phyloP scores from a whole-genome alignment of 2,329 filamentous ascomycete genomes.

The Fusarium sp. region DNA sequence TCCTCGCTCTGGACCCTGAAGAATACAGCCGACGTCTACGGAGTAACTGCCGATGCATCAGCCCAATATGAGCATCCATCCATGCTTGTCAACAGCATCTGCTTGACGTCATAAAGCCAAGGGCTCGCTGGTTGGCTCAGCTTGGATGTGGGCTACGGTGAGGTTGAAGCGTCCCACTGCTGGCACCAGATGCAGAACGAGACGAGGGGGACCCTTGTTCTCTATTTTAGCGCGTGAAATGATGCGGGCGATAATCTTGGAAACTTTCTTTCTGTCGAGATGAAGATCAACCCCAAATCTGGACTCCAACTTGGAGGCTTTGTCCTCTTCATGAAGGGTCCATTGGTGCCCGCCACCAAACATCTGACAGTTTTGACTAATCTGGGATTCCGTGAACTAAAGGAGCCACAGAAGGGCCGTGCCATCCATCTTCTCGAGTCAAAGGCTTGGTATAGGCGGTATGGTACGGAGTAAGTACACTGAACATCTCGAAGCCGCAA shows the following conservation, averaged over 20 bases:
- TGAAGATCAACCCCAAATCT: slow-evolving; percentile 38
- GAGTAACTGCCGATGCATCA: slow-evolving; percentile 32
- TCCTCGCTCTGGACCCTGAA: slow-evolving; percentile 14
- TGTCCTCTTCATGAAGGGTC: slow-evolving; percentile 7
- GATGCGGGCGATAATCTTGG: slow-evolving; percentile 31
- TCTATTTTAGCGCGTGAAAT: slow-evolving; percentile 38
- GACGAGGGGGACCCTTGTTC: slow-evolving; percentile 29
- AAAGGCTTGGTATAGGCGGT: slow-evolving; percentile 14
- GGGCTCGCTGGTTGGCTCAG: slow-evolving; percentile 25
- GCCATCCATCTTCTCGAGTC: slow-evolving; percentile 12
- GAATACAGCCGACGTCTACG: slow-evolving; percentile 7
- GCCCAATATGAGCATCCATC: slow-evolving; percentile 9
- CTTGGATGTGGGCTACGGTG: slow-evolving; percentile 31
- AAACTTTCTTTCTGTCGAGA: slow-evolving; percentile 28
- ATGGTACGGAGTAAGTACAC: background rate
- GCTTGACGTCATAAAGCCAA: slow-evolving; percentile 37
- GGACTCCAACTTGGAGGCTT: slow-evolving; percentile 18
- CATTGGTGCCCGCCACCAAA: slow-evolving; percentile 27
- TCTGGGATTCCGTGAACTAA: slow-evolving; percentile 7
- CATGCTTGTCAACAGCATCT: slow-evolving; percentile 12
- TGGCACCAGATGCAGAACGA: background rate
- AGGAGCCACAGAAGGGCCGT: slow-evolving; percentile 26
- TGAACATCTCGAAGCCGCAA: background rate
- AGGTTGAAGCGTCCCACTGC: slow-evolving; percentile 25
- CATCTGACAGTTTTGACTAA: slow-evolving; percentile 26